A percentile compares a stretch with the other conserved stretches of the same genome.
These are phyloP conservation scores for Dioszegia hungarica DNA, from an alignment of 768 basidiomycete species.

Conservation along the genomic window DNA sequence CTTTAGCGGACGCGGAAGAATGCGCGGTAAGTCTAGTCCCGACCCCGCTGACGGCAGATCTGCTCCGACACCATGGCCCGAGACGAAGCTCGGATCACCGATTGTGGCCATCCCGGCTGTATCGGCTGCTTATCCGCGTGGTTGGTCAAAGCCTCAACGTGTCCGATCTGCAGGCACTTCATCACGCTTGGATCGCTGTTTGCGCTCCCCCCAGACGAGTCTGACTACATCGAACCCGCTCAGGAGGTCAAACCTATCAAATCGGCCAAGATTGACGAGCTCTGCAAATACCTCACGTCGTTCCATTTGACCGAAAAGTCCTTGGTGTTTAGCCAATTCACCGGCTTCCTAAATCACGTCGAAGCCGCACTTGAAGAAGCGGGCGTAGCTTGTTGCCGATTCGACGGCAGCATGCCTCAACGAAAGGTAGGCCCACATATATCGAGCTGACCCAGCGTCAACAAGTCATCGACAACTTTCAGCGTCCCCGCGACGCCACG, in stretches of 20 bases:
- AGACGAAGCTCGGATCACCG: constrained; percentile 30
- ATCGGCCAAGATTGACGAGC: constrained; percentile 80
- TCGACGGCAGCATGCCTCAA: constrained; percentile 82
- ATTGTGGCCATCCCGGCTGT: constrained; percentile 40
- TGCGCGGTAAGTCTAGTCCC: constrained; percentile 26
- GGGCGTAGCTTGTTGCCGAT: constrained; percentile 70
- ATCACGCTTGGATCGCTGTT: constrained; percentile 23
- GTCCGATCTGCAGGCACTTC: constrained; percentile 35
- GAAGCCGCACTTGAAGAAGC: constrained; percentile 63
- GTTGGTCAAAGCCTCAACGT: constrained; percentile 16
- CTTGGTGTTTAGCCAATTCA: constrained; percentile 86
- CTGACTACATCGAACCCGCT: constrained; percentile 19
- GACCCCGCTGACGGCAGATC: constrained; percentile 6
- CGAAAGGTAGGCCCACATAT: constrained; percentile 48
- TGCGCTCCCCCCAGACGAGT: constrained; percentile 19
- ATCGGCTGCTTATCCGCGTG: constrained; percentile 25
- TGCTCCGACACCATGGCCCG: constrained; percentile 20
- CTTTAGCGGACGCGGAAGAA: constrained; percentile 31
- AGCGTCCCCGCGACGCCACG: constrained; percentile 21
- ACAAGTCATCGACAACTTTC: constrained; percentile 68
- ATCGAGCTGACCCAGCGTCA: constrained; percentile 54
- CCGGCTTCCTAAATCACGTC: constrained; percentile 77
- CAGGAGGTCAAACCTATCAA: constrained; percentile 12
- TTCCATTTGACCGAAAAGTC: constrained; percentile 70
- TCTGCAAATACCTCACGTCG: constrained; percentile 66